These are phyloP conservation scores for Tuctoria greenei DNA, from an alignment of 176 grass and related monocot genomes.

Conservation along the genomic window DNA sequence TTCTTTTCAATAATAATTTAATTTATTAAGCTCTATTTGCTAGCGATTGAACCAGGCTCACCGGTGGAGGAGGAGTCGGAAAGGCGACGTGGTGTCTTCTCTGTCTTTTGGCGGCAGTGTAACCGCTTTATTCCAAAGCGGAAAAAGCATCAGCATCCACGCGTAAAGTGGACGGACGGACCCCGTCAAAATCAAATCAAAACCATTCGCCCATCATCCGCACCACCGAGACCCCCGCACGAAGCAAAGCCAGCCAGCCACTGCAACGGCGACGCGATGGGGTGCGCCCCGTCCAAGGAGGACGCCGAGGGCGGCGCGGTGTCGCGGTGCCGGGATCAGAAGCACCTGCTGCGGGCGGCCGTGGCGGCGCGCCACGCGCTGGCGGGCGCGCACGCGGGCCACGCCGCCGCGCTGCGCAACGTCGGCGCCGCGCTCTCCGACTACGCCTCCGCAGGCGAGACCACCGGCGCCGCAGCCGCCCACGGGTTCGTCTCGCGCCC, in stretches of 20 bases:
- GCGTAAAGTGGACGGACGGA: neutral
- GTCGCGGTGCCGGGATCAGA: constrained; percentile 66
- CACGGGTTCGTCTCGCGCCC: neutral
- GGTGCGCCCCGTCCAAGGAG: constrained; percentile 65
- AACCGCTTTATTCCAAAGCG: constrained; percentile 49
- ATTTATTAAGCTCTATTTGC: no score
- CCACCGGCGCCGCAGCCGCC: neutral
- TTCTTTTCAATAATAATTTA: no score
- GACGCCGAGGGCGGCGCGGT: constrained; percentile 52
- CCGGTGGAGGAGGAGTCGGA: neutral
- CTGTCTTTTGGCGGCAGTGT: neutral
- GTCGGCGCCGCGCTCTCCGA: constrained; percentile 70
- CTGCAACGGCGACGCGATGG: constrained; percentile 42
- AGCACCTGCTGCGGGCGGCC: constrained; percentile 41
- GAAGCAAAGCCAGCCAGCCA: constrained; percentile 12
- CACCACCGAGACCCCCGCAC: constrained; percentile 12
- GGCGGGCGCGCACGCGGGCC: constrained; percentile 61
- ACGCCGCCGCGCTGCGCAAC: constrained; percentile 57
- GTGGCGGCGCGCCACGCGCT: constrained; percentile 56
- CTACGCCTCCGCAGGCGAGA: constrained; percentile 49
- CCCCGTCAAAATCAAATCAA: neutral
- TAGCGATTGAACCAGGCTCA: no score
- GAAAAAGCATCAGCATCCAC: constrained; percentile 40
- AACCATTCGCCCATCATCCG: neutral
- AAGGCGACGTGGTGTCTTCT: neutral